A percentile compares a stretch with the other conserved stretches of the same genome.
phyloP scores from a whole-genome alignment of 2,329 filamentous ascomycete genomes.

The Bipolaris cookei region DNA sequence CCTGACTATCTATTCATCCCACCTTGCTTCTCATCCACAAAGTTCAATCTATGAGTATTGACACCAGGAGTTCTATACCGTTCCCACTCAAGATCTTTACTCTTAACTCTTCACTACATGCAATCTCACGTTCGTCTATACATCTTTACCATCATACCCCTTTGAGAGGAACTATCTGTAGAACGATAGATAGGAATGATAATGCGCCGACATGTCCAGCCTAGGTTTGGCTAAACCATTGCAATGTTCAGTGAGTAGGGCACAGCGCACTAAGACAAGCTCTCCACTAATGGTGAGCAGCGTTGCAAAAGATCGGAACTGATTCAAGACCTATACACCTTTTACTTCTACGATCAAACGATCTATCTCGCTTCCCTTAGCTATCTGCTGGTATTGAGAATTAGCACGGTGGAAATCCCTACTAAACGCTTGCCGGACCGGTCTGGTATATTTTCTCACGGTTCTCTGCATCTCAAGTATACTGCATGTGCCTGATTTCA shows the following conservation, averaged over 20 bases:
- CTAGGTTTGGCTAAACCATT: neutral
- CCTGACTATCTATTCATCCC: neutral
- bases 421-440: conserved; percentile 9
- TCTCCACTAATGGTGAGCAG: neutral
- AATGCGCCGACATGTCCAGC: neutral
- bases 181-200: neutral
- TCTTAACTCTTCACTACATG: neutral
- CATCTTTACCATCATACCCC: neutral
- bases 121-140: neutral
- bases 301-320: conserved; percentile 24
- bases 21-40: neutral
- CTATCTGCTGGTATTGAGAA: conserved; percentile 14
- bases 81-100: neutral
- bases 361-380: neutral
- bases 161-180: neutral
- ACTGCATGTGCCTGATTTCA: conserved; percentile 17
- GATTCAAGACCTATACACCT: conserved; percentile 30
- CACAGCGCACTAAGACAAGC: neutral
- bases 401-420: conserved; percentile 22
- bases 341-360: conserved; percentile 16
- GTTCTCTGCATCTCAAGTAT: conserved; percentile 21
- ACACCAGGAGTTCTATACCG: neutral
- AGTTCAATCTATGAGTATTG: neutral
- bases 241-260: neutral
- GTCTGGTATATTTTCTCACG: conserved; percentile 7